These are phyloP conservation scores for Apostasia shenzhenica DNA, from an alignment of 106 monocot species.

Conservation along the genomic window DNA sequence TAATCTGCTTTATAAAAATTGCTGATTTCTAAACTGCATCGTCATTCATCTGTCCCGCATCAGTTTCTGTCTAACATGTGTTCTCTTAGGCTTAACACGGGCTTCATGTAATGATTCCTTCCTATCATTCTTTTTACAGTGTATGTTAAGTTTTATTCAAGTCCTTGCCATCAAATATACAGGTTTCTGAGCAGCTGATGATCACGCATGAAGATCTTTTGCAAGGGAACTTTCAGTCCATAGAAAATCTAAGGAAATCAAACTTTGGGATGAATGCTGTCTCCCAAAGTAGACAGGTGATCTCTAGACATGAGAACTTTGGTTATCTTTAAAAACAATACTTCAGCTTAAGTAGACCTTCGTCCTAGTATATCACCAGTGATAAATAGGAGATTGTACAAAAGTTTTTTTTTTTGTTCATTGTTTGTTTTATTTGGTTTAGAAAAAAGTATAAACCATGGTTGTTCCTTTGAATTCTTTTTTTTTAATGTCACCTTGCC, in stretches of 20 bases:
- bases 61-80: background rate
- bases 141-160: too few species aligned
- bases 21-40: too few species aligned
- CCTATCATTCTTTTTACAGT: too few species aligned
- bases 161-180: background rate
- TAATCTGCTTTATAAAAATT: too few species aligned
- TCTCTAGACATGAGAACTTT: background rate
- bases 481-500: too few species aligned
- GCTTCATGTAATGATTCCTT: background rate
- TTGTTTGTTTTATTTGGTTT: too few species aligned
- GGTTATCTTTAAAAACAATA: background rate
- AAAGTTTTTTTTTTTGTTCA: too few species aligned
- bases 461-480: too few species aligned
- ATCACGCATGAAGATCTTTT: slow-evolving; percentile 66
- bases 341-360: background rate
- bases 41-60: too few species aligned
- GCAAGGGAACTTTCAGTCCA: slow-evolving; percentile 45
- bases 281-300: slow-evolving; percentile 63
- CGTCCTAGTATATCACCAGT: too few species aligned
- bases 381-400: too few species aligned
- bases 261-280: slow-evolving; percentile 25
- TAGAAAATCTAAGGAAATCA: slow-evolving; percentile 51
- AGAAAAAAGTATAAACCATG: too few species aligned
- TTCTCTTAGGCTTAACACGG: background rate
- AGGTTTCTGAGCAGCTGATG: slow-evolving; percentile 66